Conservation (phyloP, 257 asterid species). For the Plantago elongata region DNA sequence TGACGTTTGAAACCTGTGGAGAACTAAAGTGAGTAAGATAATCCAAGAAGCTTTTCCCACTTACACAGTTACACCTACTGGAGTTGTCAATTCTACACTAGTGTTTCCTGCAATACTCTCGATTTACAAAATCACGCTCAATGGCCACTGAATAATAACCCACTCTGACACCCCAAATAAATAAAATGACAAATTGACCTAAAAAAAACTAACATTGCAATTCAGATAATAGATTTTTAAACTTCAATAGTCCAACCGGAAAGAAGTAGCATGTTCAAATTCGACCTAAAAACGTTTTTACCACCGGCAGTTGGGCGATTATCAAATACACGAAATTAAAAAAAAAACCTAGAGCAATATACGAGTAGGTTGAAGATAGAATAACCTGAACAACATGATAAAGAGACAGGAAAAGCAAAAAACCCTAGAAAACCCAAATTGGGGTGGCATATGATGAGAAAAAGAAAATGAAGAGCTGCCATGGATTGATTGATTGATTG, state of each 20-base stretch:
- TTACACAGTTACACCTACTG: background rate
- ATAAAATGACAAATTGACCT: no score
- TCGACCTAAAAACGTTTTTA: background rate
- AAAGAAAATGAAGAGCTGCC: background rate
- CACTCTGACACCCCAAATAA: background rate
- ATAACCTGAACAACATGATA: constrained; percentile 53
- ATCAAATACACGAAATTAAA: constrained; percentile 10
- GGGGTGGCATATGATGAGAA: constrained; percentile 14
- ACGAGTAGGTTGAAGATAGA: constrained; percentile 21
- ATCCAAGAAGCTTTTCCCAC: background rate
- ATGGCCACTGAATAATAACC: background rate
- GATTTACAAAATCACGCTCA: no score
- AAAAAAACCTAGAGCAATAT: constrained; percentile 13
- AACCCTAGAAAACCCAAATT: constrained; percentile 39
- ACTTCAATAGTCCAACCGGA: background rate
- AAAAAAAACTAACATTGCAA: background rate
- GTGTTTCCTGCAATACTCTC: no score
- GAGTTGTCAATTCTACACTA: background rate
- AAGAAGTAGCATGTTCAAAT: constrained; percentile 1
- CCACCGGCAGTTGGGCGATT: no score
- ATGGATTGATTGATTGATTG: constrained; percentile 1
- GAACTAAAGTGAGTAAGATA: constrained; percentile 12
- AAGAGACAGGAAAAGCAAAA: constrained; percentile 26
- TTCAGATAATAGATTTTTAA: background rate
- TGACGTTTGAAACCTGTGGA: background rate